Base-by-base conservation (phyloP, 352 stramenopile species). In the Phytophthora rubi region DNA sequence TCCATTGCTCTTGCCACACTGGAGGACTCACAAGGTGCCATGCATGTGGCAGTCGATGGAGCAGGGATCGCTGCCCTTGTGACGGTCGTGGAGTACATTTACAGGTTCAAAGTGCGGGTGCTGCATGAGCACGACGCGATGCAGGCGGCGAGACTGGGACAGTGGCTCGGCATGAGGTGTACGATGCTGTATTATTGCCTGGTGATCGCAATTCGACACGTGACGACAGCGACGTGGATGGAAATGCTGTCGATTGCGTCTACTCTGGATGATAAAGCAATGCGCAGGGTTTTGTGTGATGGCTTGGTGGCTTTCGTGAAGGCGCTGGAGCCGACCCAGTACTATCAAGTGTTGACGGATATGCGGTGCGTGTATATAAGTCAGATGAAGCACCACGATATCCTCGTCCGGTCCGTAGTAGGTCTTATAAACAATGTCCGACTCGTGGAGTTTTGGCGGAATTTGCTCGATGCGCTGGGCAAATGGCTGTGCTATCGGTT, bases 1-100 rank as follows among this genome's bases (percentile, higher is more conserved):
- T 21, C 37, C 2, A 21, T 65, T 6, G 12, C 56, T 45, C 21
- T 48, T 30, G 28, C 44, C 8, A 37, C 42, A 15, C n/a, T 60
- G 4, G 60, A 64, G 18, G 35, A 60, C 13, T 6, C 12, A 44
- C 9, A 44, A 44, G 37, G 37, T 1, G 4, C 35, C 1, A 57
- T 86, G 58, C 77, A 87, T 21, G 76, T 91, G 6, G 67, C 87
- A 63, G 68, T 91, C 21, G 33, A 77, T 15, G 67, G 65, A 4
- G 68, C 79, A 1, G 76, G 68, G 21, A 53, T 83, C n/a, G 75
- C 63, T 39, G 81, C 79, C 1, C 48, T 88, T 0, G 86, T 85
- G n/a, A 75, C 73, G 2, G 47, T 75, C 1, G 61, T 93, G 12
- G 85, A 93, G 63, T 93, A 86, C 52, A 61, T 89, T 23, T 88